Base-by-base conservation (phyloP, 352 stramenopile genomes). In the Pythium pyrilobum region DNA sequence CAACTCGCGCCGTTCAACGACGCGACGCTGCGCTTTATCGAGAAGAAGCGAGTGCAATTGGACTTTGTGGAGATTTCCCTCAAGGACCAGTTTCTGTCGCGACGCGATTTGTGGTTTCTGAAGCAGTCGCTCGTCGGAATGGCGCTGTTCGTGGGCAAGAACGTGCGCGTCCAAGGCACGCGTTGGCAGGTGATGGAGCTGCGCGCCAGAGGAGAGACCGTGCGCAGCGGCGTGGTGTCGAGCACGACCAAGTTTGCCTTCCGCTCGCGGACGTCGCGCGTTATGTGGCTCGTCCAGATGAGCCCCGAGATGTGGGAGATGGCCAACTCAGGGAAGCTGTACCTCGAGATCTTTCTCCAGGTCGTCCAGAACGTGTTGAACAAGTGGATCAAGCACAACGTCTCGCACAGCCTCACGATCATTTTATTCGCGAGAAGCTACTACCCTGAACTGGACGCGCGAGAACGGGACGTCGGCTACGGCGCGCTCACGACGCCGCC, bases 241-340 rank as follows among this genome's bases (percentile, higher is more conserved):
- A 74, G 91, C 8, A 81, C 86, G 12, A 99, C 97, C 25, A 98
- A 98, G 62, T 97, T 99, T 53, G 97, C 95, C 2, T 99, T 96
- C 49, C 86, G 79, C 16, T 93, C 93, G 59, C 88, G 94, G 21
- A 98, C 92, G 24, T 96, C 96, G 39, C 79, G 97, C 11, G 92
- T 99, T 48, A 96, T 99, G 71, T 99, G 96, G 96, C 77, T 99
- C 25, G 92, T 99, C 33, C 96, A 99, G 68, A 86, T 99, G 59
- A 95, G 81, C 27, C 81, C 86, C 2, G 92, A 98, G 67, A 96
- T 97, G 85, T 98, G 89, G 85, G 91, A 97, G 45, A 92, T 95
- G 62, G 82, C 85, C 54, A 89, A 95, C 66, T 89, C 85, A 34
- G 85, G 83, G 23, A 72, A 87, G 49, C 57, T 97, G 31, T 98